Evolutionary conservation across 495 filamentous ascomycete genomes (phyloP), one percentile per base, ranked within the genome.

Genomic region (Rhizodiscina lignyota): DNA sequence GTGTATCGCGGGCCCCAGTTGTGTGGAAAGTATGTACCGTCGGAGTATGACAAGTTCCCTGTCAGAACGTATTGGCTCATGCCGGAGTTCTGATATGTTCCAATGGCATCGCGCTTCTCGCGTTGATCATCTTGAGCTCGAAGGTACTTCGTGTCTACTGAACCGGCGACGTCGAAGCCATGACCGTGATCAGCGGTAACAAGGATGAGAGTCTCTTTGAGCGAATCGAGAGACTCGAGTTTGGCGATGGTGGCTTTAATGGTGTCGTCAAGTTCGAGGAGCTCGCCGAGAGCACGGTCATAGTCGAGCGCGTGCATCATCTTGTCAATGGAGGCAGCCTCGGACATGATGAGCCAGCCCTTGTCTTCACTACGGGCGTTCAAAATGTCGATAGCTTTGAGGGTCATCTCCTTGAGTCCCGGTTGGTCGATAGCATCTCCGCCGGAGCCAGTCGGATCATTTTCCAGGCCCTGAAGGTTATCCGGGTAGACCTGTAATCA

Each of bases 1-100:
- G 77, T 72, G 56, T 83, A 83, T 18, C 78, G 68, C 24, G 78
- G 78, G 45, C 78, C 74, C 78, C 78, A 82, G 58, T 75, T 79
- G 21, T 65, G 53, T 19, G 78, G 78, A 61, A 83, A 83, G 53
- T 77, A 64, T 8, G 66, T 59, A 12, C 72, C 72, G 5, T 75
- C 73, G 39, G 60, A 65, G 62, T 79, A 80, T 45, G 32, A 50
- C 6, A 54, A 40, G 34, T 49, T 52, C 11, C 47, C 46, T 3
- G 45, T 41, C 36, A 51, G 42, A 2, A 65, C 67, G 58, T 83
- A 83, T 53, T 81, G 75, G n/a, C 70, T 75, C 3, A 74, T 52
- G 1, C 78, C 78, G 3, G 72, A 70, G 31, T 68, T 63, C 40
- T 64, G 42, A 59, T 83, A 83, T 11, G 64, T 64, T 26, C 78